A percentile compares a stretch with the other conserved stretches of the same genome.
phyloP scores from a whole-genome alignment of 2,329 filamentous ascomycete species.

The Phyllosticta citribraziliensis region DNA sequence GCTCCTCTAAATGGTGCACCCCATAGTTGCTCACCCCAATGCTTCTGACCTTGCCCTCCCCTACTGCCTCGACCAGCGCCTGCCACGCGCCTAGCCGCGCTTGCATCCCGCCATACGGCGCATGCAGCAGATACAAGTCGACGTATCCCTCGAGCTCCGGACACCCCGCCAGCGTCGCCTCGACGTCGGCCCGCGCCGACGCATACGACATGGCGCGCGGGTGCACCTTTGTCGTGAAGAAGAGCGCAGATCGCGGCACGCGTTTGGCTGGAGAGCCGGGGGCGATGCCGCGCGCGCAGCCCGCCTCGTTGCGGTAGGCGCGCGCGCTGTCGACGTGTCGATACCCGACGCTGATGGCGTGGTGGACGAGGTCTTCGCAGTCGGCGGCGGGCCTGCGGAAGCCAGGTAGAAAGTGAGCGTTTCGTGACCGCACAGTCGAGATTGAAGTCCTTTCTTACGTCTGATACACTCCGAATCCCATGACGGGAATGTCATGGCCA shows the following conservation, averaged over 20 bases:
- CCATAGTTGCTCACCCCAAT: conserved; percentile 49
- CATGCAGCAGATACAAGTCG: conserved; percentile 39
- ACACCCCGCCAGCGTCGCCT: conserved; percentile 25
- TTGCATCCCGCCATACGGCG: conserved; percentile 43
- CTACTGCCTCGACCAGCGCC: conserved; percentile 44
- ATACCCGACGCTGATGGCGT: conserved; percentile 42
- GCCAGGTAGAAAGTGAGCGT: neutral
- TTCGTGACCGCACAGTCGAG: neutral
- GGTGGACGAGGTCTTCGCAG: conserved; percentile 47
- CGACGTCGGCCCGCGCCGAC: conserved; percentile 34
- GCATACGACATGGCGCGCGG: conserved; percentile 47
- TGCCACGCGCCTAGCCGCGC: conserved; percentile 43
- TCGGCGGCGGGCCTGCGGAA: conserved; percentile 41
- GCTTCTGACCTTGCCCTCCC: conserved; percentile 41
- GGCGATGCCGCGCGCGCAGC: conserved; percentile 27
- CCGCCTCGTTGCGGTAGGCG: conserved; percentile 35
- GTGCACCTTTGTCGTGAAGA: conserved; percentile 31
- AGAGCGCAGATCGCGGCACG: conserved; percentile 15
- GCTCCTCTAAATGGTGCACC: conserved; percentile 44
- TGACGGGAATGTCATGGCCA: conserved; percentile 50
- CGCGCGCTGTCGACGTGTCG: conserved; percentile 43
- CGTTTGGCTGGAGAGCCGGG: conserved; percentile 23
- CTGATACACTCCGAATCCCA: conserved; percentile 47
- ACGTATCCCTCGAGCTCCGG: conserved; percentile 25
- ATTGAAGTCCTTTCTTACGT: conserved; percentile 18